Evolutionary conservation across 1,284 basidiomycete genomes (phyloP).

Genomic region (Austroboletus sp.): DNA sequence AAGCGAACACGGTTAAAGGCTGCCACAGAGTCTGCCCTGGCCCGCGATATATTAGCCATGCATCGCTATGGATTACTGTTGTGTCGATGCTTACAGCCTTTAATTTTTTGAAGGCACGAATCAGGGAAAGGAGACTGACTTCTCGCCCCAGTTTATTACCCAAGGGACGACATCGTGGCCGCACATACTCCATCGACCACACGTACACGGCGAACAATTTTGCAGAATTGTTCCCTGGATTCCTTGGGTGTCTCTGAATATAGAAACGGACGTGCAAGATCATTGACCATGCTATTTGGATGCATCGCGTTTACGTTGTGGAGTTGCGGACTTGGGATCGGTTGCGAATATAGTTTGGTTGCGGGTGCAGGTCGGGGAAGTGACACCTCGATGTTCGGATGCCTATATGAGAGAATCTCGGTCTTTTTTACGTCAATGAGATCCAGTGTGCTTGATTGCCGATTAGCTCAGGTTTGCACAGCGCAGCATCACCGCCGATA

Average conservation of each 20-base stretch:
- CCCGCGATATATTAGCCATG: conserved; percentile 37
- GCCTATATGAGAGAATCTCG: too few species aligned
- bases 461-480: too few species aligned
- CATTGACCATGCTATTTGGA: conserved; percentile 1
- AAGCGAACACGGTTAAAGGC: not conserved
- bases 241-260: conserved; percentile 3
- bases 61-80: conserved; percentile 27
- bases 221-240: conserved; percentile 19
- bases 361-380: too few species aligned
- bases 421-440: too few species aligned
- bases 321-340: too few species aligned
- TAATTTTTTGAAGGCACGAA: conserved; percentile 18
- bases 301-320: too few species aligned
- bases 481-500: too few species aligned
- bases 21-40: conserved; percentile 26
- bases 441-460: too few species aligned
- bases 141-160: conserved; percentile 19
- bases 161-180: conserved; percentile 11
- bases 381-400: too few species aligned
- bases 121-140: conserved; percentile 15
- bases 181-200: not conserved
- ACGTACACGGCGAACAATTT: conserved; percentile 7
- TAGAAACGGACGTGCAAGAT: conserved; percentile 8
- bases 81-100: conserved; percentile 22
- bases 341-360: not conserved